These are phyloP conservation scores for Sordaria brevicollis DNA, from an alignment of 495 filamentous ascomycete genomes.

Conservation along the genomic window DNA sequence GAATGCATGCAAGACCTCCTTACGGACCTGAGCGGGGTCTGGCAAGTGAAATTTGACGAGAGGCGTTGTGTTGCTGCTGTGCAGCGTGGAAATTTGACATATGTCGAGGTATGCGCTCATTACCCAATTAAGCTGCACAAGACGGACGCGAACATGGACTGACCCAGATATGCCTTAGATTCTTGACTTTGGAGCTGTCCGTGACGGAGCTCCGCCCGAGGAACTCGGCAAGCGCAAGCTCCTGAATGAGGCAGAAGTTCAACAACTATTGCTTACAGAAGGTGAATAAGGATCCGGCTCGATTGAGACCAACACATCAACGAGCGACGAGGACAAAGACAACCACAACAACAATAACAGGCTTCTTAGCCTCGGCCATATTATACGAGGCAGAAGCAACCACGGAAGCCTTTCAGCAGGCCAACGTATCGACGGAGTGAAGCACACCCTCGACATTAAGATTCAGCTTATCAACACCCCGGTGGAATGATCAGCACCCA, in stretches of 20 bases:
- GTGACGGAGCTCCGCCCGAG: constrained; percentile 65
- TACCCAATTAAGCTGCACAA: not conserved
- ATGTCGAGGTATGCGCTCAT: constrained; percentile 71
- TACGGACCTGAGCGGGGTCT: constrained; percentile 91
- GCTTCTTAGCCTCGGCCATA: too few relatives aligned
- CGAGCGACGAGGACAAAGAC: too few relatives aligned
- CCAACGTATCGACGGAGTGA: too few relatives aligned
- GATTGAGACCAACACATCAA: too few relatives aligned
- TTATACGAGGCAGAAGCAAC: too few relatives aligned
- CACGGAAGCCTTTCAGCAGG: too few relatives aligned
- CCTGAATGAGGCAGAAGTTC: constrained; percentile 52
- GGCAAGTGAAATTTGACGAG: constrained; percentile 98
- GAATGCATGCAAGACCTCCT: constrained; percentile 90
- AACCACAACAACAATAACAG: not conserved
- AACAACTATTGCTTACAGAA: constrained; percentile 33
- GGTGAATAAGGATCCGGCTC: too few relatives aligned
- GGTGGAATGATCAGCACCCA: too few relatives aligned
- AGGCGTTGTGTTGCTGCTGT: constrained; percentile 93
- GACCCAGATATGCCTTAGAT: constrained; percentile 39
- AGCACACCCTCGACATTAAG: too few relatives aligned
- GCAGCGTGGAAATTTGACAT: constrained; percentile 82
- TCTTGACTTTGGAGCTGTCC: constrained; percentile 82
- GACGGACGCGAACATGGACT: not conserved
- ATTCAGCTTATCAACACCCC: too few relatives aligned
- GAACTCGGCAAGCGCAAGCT: constrained; percentile 73